phyloP scores from a whole-genome alignment of 805 yeast species.

The Torulaspora microellipsoides region DNA sequence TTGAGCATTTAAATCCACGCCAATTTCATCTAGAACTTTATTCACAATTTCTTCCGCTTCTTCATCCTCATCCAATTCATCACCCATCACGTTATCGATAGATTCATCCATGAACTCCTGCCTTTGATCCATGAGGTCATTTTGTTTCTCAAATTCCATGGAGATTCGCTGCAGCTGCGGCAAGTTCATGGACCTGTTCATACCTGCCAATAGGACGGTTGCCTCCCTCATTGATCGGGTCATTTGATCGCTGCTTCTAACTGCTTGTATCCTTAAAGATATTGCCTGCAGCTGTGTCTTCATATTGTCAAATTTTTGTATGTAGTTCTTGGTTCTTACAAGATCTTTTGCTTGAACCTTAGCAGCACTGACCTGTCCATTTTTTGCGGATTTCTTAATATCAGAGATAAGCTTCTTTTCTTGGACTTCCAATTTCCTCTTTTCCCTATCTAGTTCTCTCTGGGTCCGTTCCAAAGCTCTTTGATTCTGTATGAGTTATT shows the following conservation, averaged over 20 bases:
- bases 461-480: constrained; percentile 92
- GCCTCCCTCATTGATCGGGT: constrained; percentile 93
- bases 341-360: constrained; percentile 95
- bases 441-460: constrained; percentile 86
- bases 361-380: constrained; percentile 82
- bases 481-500: constrained; percentile 56
- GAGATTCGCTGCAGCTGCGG: constrained; percentile 86
- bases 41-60: constrained; percentile 88
- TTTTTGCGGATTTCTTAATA: constrained; percentile 87
- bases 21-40: constrained; percentile 93
- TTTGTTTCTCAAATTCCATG: constrained; percentile 91
- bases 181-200: constrained; percentile 87
- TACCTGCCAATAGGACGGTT: constrained; percentile 71
- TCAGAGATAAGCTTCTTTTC: constrained; percentile 84
- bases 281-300: constrained; percentile 95
- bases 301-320: constrained; percentile 87
- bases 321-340: constrained; percentile 75
- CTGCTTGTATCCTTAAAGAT: constrained; percentile 83
- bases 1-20: constrained; percentile 66
- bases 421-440: constrained; percentile 78
- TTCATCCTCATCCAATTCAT: constrained; percentile 81
- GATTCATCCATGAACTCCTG: constrained; percentile 99
- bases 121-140: constrained; percentile 96
- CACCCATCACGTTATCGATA: constrained; percentile 93
- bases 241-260: constrained; percentile 93